Base-by-base conservation (phyloP, 176 grass and related monocot species). In the Zoysia pacifica region DNA sequence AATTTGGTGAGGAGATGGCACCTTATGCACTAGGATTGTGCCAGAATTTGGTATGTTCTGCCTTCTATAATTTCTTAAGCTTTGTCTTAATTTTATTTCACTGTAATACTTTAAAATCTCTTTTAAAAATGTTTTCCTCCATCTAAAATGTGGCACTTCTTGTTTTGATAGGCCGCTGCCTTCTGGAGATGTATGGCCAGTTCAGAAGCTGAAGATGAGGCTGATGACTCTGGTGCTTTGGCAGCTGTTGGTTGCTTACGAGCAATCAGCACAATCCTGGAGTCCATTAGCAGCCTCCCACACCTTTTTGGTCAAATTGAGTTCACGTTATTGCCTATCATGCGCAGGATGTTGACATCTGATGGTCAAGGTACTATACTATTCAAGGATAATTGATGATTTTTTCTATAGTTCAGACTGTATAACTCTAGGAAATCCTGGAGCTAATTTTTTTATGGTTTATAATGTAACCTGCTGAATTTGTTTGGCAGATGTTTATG, bases 1-100 rank as follows among this genome's bases (percentile, higher is more conserved):
- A 97, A 87, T 97, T 97, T 89, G 93, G 93, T 13, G 93, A 97
- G 91, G 93, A 97, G 83, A 97, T 97, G 93, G 93, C 93, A 69
- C 88, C 93, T 46, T 97, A 93, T 83, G 93, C 93, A 58, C 76
- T 97, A 79, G 93, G 93, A 37, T 84, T 97, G 68, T 97, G 93
- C 49, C 90, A 97, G 81, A 97, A 93, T 83, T 79, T 97, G 88
- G 93, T 97, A 72, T 80, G 20, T 49, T 68, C n/a, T n/a, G n/a
- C n/a, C 58, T 73, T 67, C 51, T 60, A 1, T 48, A 42, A 19
- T 56, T 75, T n/a, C n/a, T 37, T 44, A 59, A 15, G 4, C 36
- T 62, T 13, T 53, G 11, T 49, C 5, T 44, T 62, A 18, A 15
- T 7, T 12, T 43, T 43, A 7, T 8, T 2, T 20, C 1, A 20